Conservation (phyloP, 176 grass and related monocot species). For the Poa pratensis region DNA sequence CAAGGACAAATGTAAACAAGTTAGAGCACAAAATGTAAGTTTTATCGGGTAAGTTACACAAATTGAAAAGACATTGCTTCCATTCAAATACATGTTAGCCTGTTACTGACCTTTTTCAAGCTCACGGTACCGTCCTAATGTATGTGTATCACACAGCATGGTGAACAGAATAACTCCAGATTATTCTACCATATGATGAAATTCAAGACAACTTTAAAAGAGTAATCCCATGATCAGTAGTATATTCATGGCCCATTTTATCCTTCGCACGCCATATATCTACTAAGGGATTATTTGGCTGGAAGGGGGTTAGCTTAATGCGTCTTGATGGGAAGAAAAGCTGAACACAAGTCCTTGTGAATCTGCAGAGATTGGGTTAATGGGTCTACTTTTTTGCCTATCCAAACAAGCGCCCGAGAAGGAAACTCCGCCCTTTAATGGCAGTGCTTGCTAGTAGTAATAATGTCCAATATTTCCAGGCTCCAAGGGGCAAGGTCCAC, state of each 20-base stretch:
- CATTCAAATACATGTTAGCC: neutral
- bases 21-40: neutral
- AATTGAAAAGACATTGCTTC: neutral
- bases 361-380: neutral
- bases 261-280: neutral
- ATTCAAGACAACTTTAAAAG: neutral
- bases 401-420: neutral
- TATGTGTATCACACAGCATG: neutral
- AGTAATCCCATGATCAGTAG: neutral
- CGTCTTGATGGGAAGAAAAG: neutral
- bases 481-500: constrained; percentile 42
- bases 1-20: neutral
- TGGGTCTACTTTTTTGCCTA: neutral
- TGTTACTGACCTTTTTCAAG: neutral
- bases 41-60: neutral
- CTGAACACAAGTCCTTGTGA: neutral
- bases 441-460: constrained; percentile 19
- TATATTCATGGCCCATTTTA: neutral
- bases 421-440: constrained; percentile 10
- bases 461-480: constrained; percentile 37
- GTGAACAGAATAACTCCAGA: neutral
- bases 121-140: neutral
- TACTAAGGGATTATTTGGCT: neutral
- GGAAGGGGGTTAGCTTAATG: neutral
- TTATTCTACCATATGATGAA: neutral